Evolutionary conservation across 306 rosid species (phyloP).

Genomic region (Acacia crassicarpa): DNA sequence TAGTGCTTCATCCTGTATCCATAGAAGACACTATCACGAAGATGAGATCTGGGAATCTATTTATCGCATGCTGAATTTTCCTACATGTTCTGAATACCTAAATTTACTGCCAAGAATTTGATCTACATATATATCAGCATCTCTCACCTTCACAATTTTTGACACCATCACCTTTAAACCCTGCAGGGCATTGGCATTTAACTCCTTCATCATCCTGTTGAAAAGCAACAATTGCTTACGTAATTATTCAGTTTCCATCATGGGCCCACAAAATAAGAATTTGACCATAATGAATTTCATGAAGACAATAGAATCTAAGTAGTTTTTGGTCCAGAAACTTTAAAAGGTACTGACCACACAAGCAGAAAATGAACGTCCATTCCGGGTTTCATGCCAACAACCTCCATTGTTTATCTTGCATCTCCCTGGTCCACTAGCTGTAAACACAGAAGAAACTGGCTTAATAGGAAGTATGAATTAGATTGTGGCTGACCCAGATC

Average conservation of each 20-base stretch:
- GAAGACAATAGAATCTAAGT: not conserved
- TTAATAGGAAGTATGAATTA: constrained; percentile 20
- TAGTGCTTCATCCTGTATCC: not conserved
- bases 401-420: constrained; percentile 98
- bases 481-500: not conserved
- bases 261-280: constrained; percentile 17
- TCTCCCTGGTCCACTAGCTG: constrained; percentile 96
- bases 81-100: constrained; percentile 1
- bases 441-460: constrained; percentile 43
- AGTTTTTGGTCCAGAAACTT: not conserved
- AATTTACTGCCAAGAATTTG: not conserved
- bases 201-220: constrained; percentile 77
- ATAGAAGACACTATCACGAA: constrained; percentile 9
- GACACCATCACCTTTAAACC: constrained; percentile 92
- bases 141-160: constrained; percentile 82
- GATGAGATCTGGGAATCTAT: constrained; percentile 1
- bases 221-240: constrained; percentile 25
- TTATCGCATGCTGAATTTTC: constrained; percentile 6
- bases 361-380: constrained; percentile 88
- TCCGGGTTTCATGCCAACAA: constrained; percentile 87
- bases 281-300: not conserved
- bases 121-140: not conserved
- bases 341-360: constrained; percentile 68
- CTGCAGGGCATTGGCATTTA: constrained; percentile 84
- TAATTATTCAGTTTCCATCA: constrained; percentile 24